phyloP scores from a whole-genome alignment of 169 alveolate genomes.

The Cryptosporidium parvum region DNA sequence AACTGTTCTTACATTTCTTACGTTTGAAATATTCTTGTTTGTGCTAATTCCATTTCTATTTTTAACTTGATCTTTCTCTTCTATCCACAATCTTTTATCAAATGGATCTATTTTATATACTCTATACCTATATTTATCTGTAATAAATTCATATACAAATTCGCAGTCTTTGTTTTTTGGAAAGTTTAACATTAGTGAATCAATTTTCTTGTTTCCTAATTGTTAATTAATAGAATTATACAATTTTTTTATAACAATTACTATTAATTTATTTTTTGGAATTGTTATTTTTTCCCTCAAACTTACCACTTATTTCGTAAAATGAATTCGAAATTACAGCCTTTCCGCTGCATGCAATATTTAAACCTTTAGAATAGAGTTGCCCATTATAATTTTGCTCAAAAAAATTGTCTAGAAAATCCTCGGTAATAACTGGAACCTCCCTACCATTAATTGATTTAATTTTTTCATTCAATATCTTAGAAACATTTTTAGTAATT shows the following conservation, averaged over 20 bases:
- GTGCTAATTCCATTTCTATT: not conserved
- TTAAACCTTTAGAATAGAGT: constrained; percentile 16
- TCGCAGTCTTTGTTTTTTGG: constrained; percentile 6
- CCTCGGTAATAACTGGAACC: constrained; percentile 31
- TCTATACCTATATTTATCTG: constrained; percentile 44
- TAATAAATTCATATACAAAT: constrained; percentile 34
- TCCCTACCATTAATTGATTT: constrained; percentile 6
- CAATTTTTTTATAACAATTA: not conserved
- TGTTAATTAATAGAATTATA: not conserved
- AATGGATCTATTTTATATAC: constrained; percentile 67
- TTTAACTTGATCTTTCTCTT: not conserved
- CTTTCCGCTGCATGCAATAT: constrained; percentile 24
- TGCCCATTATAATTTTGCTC: not conserved
- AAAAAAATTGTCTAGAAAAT: constrained; percentile 5
- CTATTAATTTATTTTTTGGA: too few relatives aligned
- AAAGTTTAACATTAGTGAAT: constrained; percentile 23
- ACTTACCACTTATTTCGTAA: constrained; percentile 73
- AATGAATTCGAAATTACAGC: constrained; percentile 40
- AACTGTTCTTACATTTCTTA: not conserved
- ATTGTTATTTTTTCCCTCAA: not conserved
- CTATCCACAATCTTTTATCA: constrained; percentile 36
- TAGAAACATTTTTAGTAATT: constrained; percentile 1
- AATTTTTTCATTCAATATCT: constrained; percentile 45
- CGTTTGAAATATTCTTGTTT: not conserved
- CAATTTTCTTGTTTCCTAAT: constrained; percentile 34